phyloP scores from a whole-genome alignment of 768 basidiomycete genomes.

The Russula sp. region DNA sequence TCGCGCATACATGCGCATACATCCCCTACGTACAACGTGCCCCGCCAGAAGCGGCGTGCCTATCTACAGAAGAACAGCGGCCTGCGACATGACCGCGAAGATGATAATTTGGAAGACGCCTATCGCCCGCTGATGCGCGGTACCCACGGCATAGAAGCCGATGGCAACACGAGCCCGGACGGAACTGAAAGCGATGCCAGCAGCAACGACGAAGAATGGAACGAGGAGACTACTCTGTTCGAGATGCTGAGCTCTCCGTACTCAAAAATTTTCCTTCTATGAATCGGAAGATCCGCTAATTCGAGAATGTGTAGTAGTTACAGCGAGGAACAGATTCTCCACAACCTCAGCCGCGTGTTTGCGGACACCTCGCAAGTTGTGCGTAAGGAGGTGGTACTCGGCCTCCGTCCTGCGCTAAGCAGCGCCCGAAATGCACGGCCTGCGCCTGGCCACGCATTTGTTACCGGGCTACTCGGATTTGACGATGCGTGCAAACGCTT shows the following conservation, averaged over 20 bases:
- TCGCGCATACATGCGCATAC: conserved; percentile 8
- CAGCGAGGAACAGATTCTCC: neutral
- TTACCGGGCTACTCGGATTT: conserved; percentile 13
- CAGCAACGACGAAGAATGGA: conserved; percentile 5
- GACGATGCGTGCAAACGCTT: conserved; percentile 18
- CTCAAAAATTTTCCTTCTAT: neutral
- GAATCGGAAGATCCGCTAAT: neutral
- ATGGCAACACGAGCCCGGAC: neutral
- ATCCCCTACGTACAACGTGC: neutral
- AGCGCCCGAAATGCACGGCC: neutral
- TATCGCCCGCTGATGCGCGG: neutral
- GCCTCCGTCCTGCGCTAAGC: conserved; percentile 1
- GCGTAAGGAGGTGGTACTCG: neutral
- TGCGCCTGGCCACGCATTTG: conserved; percentile 8
- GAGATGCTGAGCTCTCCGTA: conserved; percentile 15
- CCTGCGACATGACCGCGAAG: neutral
- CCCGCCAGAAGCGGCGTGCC: neutral
- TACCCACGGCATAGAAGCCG: neutral
- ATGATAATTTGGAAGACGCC: conserved; percentile 3
- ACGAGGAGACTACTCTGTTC: conserved; percentile 9
- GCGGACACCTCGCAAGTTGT: conserved; percentile 6
- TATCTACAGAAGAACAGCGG: neutral
- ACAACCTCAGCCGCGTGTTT: conserved; percentile 7
- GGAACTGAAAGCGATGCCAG: neutral
- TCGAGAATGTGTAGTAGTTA: neutral